Conservation (phyloP, 129 eudicot species). For the Flaveria brownii region DNA sequence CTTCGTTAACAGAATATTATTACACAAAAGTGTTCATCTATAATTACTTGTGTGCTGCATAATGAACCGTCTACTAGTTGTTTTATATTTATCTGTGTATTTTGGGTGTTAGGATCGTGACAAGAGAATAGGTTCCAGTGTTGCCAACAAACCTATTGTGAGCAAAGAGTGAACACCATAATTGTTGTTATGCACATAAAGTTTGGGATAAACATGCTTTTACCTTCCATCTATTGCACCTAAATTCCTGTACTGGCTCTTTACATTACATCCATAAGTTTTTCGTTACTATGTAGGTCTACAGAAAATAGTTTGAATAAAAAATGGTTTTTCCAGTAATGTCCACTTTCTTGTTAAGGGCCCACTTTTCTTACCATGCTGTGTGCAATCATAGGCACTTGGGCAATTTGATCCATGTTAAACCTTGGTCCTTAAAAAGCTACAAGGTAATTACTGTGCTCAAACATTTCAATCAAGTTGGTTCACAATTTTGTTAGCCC, state of each 20-base stretch:
- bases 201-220: slow-evolving; percentile 3
- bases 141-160: not conserved
- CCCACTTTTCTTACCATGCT: not conserved
- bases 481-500: not conserved
- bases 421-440: not conserved
- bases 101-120: slow-evolving; percentile 20
- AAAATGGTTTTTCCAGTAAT: not conserved
- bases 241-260: not conserved
- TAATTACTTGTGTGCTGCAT: not conserved
- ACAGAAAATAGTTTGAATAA: not conserved
- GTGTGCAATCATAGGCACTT: not conserved
- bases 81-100: slow-evolving; percentile 11
- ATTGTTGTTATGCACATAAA: slow-evolving; percentile 3
- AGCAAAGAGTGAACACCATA: not conserved
- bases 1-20: slow-evolving; percentile 1
- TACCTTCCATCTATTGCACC: not conserved
- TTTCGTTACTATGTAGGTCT: not conserved
- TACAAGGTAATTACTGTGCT: not conserved
- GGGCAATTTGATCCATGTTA: not conserved
- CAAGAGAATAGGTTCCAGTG: slow-evolving; percentile 17
- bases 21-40: not conserved
- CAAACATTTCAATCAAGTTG: slow-evolving; percentile 4
- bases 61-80: not conserved
- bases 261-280: slow-evolving; percentile 7
- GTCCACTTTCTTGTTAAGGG: not conserved